Evolutionary conservation across 2,329 filamentous ascomycete genomes (phyloP), one percentile per base, ranked within the genome.

Genomic region (Colletotrichum noveboracense): DNA sequence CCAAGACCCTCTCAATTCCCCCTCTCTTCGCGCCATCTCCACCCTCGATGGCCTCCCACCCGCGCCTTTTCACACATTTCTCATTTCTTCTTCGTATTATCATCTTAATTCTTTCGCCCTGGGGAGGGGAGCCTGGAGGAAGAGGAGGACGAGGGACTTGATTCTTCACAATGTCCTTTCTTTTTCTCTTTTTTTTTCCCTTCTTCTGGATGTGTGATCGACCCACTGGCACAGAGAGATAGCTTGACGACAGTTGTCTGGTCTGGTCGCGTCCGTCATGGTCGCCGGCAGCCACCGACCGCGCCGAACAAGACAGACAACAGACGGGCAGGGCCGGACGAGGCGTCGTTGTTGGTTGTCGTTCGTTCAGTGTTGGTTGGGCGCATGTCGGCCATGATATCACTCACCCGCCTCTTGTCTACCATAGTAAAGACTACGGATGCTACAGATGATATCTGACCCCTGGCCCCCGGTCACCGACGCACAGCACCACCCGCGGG

Each of bases 1-100:
- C 61, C 32, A 61, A 28, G 72, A 75, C 72, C 72, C 61, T 60
- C 61, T 43, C 58, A 38, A 32, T 60, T 56, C 43, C 38, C 68
- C 72, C 61, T 71, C 72, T 36, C 52, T 62, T 67, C 38, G 55
- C n/a, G 38, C 69, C 69, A 56, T 72, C 73, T 68, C 73, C 73
- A 75, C 73, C 56, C 62, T 75, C 30, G 64, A 64, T 75, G 73
- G 73, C 58, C 73, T 72, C 62, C 43, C 30, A 75, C 43, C 69
- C 34, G 64, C 62, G 69, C 64, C 66, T 34, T 64, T 75, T 64
- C 36, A 58, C 56, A 32, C 55, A 56, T n/a, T 58, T 58, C 69
- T 75, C 69, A 75, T 75, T 75, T 75, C 73, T 72, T 75, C 69
- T 72, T 75, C 73, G 73, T 75, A 75, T 75, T 72, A 36, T 67